phyloP scores from a whole-genome alignment of 805 yeast genomes.

The Candida vartiovaarae region DNA sequence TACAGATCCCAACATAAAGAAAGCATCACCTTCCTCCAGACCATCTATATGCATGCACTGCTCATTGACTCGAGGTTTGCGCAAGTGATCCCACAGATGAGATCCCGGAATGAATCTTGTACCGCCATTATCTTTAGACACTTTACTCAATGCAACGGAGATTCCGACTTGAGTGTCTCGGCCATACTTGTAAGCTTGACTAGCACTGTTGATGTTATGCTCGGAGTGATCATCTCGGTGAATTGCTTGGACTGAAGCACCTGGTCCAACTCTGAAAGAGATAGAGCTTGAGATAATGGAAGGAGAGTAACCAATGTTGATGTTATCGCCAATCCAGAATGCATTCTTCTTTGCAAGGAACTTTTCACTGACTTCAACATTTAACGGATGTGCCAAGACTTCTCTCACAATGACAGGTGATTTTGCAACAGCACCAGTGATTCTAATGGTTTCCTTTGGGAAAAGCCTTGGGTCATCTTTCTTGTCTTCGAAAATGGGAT shows the following conservation, averaged over 20 bases:
- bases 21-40: conserved; percentile 26
- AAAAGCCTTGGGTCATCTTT: conserved; percentile 2
- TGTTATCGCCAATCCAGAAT: conserved; percentile 1
- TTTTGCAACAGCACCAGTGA: conserved; percentile 1
- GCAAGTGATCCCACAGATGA: conserved; percentile 27
- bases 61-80: conserved; percentile 17
- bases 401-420: conserved; percentile 2
- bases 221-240: conserved; percentile 3
- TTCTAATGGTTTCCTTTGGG: conserved; percentile 2
- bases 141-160: conserved; percentile 2
- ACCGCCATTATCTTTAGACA: conserved; percentile 23
- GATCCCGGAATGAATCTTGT: conserved; percentile 29
- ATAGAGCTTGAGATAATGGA: conserved; percentile 1
- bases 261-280: conserved; percentile 3
- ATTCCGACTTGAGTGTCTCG: conserved; percentile 3
- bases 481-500: conserved; percentile 1
- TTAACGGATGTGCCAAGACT: background rate
- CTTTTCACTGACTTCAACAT: conserved; percentile 1
- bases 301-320: conserved; percentile 2
- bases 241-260: background rate
- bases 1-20: conserved; percentile 26
- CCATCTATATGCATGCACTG: conserved; percentile 22
- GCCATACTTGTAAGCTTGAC: background rate
- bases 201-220: background rate
- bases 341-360: conserved; percentile 3